Conservation (phyloP, 2,329 filamentous ascomycete genomes). For the Cladophialophora psammophila region DNA sequence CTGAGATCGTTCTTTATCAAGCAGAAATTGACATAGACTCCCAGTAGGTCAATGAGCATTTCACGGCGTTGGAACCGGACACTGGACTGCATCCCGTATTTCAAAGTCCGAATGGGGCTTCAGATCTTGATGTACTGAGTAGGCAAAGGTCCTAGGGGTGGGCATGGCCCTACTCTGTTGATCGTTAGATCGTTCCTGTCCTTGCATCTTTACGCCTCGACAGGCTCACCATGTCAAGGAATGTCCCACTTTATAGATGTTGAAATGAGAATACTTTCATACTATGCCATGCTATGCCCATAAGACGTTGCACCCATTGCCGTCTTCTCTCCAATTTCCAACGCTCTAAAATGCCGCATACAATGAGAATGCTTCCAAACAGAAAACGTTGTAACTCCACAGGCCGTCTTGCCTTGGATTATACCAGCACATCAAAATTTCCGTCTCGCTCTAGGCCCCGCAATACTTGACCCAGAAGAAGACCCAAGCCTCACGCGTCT, state of each 20-base stretch:
- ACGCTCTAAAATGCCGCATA: neutral
- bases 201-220: neutral
- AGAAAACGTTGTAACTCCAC: neutral
- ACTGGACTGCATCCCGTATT: neutral
- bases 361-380: slow-evolving; percentile 4
- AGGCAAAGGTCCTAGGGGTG: neutral
- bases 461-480: slow-evolving; percentile 3
- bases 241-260: neutral
- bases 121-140: neutral
- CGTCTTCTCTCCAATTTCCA: neutral
- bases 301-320: neutral
- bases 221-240: neutral
- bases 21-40: slow-evolving; percentile 88
- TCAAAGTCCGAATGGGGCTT: neutral
- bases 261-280: neutral
- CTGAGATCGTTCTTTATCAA: slow-evolving; percentile 99
- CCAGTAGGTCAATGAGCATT: neutral
- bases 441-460: slow-evolving; percentile 5
- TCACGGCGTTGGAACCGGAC: neutral
- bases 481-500: neutral
- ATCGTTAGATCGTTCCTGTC: neutral
- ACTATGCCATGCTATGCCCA: neutral
- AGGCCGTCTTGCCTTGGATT: neutral
- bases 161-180: neutral
- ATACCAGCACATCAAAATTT: neutral